A percentile compares a stretch with the other conserved stretches of the same genome.
Evolutionary conservation across 805 yeast genomes (phyloP).

Genomic region (Myxozyma monticola): DNA sequence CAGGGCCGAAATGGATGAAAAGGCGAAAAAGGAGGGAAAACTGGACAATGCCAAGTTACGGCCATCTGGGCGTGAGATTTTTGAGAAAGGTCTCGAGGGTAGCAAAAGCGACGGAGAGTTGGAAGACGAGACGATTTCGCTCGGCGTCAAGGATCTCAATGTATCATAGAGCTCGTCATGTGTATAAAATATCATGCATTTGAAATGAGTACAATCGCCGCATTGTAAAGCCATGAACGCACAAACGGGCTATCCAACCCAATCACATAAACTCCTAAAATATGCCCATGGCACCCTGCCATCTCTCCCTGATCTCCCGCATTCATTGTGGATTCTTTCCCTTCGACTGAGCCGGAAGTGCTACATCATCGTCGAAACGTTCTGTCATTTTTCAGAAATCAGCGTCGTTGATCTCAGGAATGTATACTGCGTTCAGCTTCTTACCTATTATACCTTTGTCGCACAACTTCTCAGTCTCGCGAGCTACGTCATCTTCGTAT

Average conservation of each 20-base stretch:
- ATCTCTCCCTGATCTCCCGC: no score
- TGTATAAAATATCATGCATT: no score
- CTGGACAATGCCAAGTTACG: slow-evolving; percentile 48
- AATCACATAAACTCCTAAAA: not conserved
- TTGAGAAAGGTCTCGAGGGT: slow-evolving; percentile 83
- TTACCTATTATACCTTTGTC: no score
- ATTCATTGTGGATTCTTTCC: no score
- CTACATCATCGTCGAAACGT: no score
- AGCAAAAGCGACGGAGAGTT: slow-evolving; percentile 59
- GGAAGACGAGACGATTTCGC: slow-evolving; percentile 25
- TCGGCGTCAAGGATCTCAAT: not conserved
- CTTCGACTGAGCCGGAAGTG: no score
- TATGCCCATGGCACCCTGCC: no score
- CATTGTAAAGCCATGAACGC: not conserved
- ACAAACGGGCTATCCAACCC: not conserved
- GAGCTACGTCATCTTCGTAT: slow-evolving; percentile 5
- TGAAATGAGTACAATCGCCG: not conserved
- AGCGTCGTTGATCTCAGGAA: no score
- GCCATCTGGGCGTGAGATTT: slow-evolving; percentile 83
- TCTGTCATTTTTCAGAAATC: no score
- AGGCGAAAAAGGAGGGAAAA: slow-evolving; percentile 49
- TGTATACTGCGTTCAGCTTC: no score
- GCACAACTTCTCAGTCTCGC: no score
- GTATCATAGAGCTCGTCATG: slow-evolving; percentile 7
- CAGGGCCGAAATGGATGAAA: slow-evolving; percentile 65